Percentiles rank a stretch among this genome's conserved stretches.
These are phyloP conservation scores for Aspergillus olivimuriae DNA, from an alignment of 495 filamentous ascomycete species.

Conservation along the genomic window DNA sequence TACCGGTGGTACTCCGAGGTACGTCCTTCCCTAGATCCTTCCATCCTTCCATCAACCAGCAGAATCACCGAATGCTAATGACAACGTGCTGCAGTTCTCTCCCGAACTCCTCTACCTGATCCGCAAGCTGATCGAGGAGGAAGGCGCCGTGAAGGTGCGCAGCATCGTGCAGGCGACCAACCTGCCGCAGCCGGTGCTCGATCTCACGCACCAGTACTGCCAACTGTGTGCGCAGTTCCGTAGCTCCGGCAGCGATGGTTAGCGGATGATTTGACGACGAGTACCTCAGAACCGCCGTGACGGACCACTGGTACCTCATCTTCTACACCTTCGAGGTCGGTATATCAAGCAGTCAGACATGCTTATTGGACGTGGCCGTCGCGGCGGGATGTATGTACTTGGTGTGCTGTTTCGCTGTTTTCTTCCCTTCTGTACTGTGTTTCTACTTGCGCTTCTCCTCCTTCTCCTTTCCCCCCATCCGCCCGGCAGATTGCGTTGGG, in stretches of 20 bases:
- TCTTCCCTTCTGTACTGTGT: background rate
- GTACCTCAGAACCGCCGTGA: no score
- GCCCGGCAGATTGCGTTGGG: background rate
- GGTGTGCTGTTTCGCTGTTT: background rate
- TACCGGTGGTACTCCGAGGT: constrained; percentile 98
- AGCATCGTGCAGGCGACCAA: constrained; percentile 96
- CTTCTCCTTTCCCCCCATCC: no score
- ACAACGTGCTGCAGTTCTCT: constrained; percentile 62
- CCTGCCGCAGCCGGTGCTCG: constrained; percentile 84
- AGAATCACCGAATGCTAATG: constrained; percentile 4
- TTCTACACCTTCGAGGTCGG: no score
- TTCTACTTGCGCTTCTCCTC: background rate
- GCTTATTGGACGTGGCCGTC: no score
- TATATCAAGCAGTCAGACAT: no score
- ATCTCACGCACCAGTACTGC: constrained; percentile 94
- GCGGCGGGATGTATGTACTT: no score
- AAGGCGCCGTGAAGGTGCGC: constrained; percentile 94
- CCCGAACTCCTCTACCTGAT: constrained; percentile 80
- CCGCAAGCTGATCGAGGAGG: constrained; percentile 90
- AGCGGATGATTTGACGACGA: constrained; percentile 14
- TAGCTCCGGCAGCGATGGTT: constrained; percentile 90
- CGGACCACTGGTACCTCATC: no score
- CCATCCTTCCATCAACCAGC: background rate
- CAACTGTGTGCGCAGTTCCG: constrained; percentile 89
- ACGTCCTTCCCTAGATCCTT: constrained; percentile 14